These are phyloP conservation scores for Fraxinus velutina DNA, from an alignment of 305 asterid genomes.

Conservation along the genomic window DNA sequence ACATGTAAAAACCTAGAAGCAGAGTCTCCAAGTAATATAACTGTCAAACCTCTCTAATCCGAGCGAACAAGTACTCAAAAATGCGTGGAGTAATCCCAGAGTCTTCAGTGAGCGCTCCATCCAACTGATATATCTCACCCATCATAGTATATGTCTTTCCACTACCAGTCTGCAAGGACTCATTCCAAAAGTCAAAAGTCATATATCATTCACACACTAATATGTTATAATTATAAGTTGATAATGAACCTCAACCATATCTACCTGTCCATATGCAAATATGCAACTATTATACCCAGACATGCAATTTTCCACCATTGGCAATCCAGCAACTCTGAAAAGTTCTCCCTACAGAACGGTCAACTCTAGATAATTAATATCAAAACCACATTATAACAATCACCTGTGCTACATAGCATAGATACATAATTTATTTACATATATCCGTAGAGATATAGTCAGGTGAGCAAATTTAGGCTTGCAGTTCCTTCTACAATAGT, in stretches of 20 bases:
- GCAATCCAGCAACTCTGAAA: slow-evolving; percentile 72
- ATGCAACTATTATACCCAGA: slow-evolving; percentile 89
- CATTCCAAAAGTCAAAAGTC: neutral
- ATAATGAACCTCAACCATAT: slow-evolving; percentile 1
- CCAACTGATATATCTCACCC: slow-evolving; percentile 65
- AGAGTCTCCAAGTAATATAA: neutral
- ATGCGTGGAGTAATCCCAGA: slow-evolving; percentile 80
- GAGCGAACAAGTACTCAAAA: slow-evolving; percentile 63
- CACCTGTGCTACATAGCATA: slow-evolving; percentile 4
- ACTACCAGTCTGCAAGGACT: slow-evolving; percentile 66
- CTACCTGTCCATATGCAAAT: slow-evolving; percentile 89
- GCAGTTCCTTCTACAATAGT: neutral
- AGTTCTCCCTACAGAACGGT: slow-evolving; percentile 54
- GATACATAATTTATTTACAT: neutral
- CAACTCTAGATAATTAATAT: slow-evolving; percentile 11
- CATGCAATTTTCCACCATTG: slow-evolving; percentile 91
- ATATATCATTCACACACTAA: neutral
- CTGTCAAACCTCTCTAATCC: slow-evolving; percentile 60
- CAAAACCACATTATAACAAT: slow-evolving; percentile 6
- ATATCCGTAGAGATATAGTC: neutral
- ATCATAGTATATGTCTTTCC: slow-evolving; percentile 88
- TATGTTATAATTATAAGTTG: slow-evolving; percentile 6
- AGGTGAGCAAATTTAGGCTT: neutral
- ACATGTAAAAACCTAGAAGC: neutral
- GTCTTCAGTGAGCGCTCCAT: slow-evolving; percentile 52